Percentiles rank a stretch among this genome's conserved stretches.
These are phyloP conservation scores for Pouteria campechiana DNA, from an alignment of 179 eudicot genomes.

Conservation along the genomic window DNA sequence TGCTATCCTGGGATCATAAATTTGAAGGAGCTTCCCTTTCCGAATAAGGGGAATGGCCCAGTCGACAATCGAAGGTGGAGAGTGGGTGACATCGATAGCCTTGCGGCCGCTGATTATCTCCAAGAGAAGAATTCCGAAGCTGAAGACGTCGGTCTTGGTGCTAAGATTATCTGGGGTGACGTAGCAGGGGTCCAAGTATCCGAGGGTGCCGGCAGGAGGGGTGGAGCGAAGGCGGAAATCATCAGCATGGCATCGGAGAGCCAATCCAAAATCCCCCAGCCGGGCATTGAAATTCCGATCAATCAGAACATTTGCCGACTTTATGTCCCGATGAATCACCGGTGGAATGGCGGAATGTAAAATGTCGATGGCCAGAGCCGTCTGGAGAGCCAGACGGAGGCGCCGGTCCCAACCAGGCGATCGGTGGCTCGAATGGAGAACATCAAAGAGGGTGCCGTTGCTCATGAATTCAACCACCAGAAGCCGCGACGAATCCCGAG, in stretches of 20 bases:
- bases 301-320: constrained; percentile 78
- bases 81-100: constrained; percentile 74
- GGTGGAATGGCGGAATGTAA: constrained; percentile 63
- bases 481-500: constrained; percentile 32
- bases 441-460: constrained; percentile 75
- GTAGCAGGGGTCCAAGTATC: constrained; percentile 80
- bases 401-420: constrained; percentile 72
- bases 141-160: constrained; percentile 80
- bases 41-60: constrained; percentile 88
- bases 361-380: constrained; percentile 50
- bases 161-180: constrained; percentile 90
- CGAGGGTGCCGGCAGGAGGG: constrained; percentile 93
- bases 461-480: constrained; percentile 85
- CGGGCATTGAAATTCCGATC: constrained; percentile 57
- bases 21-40: constrained; percentile 38
- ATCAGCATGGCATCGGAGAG: constrained; percentile 44
- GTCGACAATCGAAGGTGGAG: constrained; percentile 87
- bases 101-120: constrained; percentile 90
- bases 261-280: constrained; percentile 84
- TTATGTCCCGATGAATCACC: constrained; percentile 82
- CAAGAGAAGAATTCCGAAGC: constrained; percentile 76
- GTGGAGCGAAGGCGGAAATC: constrained; percentile 64
- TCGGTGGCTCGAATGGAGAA: constrained; percentile 39
- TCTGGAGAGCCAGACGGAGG: constrained; percentile 49
- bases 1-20: constrained; percentile 68